Base-by-base conservation (phyloP, 148 eudicot genomes). In the Rhododendron molle region DNA sequence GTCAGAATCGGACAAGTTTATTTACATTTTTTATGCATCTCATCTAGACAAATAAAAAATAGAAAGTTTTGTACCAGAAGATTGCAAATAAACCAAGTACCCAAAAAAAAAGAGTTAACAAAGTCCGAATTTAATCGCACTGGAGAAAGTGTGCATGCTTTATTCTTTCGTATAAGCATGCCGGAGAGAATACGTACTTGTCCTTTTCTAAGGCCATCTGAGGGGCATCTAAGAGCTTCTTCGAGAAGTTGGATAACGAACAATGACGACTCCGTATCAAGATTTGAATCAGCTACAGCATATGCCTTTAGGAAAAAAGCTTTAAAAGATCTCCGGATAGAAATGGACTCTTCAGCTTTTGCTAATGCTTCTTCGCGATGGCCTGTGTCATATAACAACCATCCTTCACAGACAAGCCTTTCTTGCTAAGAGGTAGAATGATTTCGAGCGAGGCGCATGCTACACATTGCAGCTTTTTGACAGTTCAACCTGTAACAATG, bases 151-250 rank as follows among this genome's bases (percentile, higher is more conserved):
- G 58, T 13, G 15, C 43, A 15, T 36, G 23, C 11, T 34, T 34
- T 73, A 7, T 73, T 73, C 21, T 16, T 28, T 67, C 12, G 34
- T 73, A 32, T 16, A 34, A 73, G 78, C 15, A 28, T 77, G 67
- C 65, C 13, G 15, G 82, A 79, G 71, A 76, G 34, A 65, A 85
- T 60, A 86, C 92, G 46, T 89, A 95, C 98, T 89, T 95, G 98
- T 86, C 98, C 98, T 90, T 94, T 94, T 83, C 97, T 94, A 87
- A 95, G 91, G 81, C 98, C 93, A 86, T 95, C 98, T 52, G 98
- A 94, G 62, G 98, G 98, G 89, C 98, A 95, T 88, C 91, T 90
- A 85, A 95, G 92, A 85, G 98, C 98, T 88, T 95, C 96, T 82
- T 95, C 96, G 46, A 95, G 91, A 86, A 95, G 96, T 86, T 91